Base-by-base conservation (phyloP, 2,329 filamentous ascomycete species). In the Eutypella sp. region DNA sequence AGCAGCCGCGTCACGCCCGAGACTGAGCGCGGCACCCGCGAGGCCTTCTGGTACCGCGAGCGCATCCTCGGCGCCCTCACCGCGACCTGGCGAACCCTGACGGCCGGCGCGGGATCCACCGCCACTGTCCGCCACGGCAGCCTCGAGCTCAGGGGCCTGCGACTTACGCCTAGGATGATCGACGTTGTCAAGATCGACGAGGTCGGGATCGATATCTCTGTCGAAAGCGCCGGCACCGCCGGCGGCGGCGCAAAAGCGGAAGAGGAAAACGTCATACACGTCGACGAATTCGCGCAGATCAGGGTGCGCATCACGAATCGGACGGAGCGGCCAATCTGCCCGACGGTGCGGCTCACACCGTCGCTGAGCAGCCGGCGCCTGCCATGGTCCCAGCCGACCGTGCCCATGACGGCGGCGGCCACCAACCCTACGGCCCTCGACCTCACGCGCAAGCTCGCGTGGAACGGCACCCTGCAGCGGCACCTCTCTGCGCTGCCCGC, bases 31-130 rank as follows among this genome's bases (percentile, higher is more conserved):
- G 79, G 82, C 11, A 85, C 78, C 49, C 77, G 91, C 42, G 89
- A 96, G 67, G 82, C 84, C 0, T 96, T 96, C 63, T 96, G 91
- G 91, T 96, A 89, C 64, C 81, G 90, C 15, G 87, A 95, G 63
- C 82, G 81, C 59, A 76, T 96, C 2, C 75, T 96, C 3, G 83
- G 85, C 48, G 73, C 75, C 36, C 68, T 96, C 9, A 75, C 74
- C 22, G 89, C 85, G 0, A 79, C 75, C 0, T 96, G 91, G 91
- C 79, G 72, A 45, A 81, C 80, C 0, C 71, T 55, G 1, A 71
- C 72, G 29, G 25, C 25, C 8, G 25, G 25, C 25, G 25, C 8
- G n/a, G 36, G 36, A 1, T 11, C 36, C n/a, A 19, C 8, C 1
- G 70, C 71, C 2, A 70, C 72, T 0, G 64, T 68, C 39, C 76